These are phyloP conservation scores for Stentor coeruleus DNA, from an alignment of 73 alveolate species.

Conservation along the genomic window DNA sequence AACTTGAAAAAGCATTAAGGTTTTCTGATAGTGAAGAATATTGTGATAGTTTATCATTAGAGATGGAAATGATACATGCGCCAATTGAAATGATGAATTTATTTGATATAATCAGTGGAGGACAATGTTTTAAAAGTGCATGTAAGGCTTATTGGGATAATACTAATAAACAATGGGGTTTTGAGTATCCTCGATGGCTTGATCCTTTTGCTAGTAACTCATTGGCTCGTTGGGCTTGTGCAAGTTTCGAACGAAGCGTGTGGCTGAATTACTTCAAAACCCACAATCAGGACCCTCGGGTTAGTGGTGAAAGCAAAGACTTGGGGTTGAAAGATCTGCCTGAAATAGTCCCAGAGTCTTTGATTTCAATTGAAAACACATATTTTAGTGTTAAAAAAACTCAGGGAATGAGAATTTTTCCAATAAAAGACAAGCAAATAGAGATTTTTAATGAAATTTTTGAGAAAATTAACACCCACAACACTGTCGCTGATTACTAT, in stretches of 20 bases:
- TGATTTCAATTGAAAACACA: too few relatives aligned
- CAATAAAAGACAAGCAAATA: too few relatives aligned
- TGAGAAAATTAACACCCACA: too few relatives aligned
- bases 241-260: not conserved
- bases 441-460: too few relatives aligned
- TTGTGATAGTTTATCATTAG: conserved; percentile 9
- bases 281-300: conserved; percentile 17
- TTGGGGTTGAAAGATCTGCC: too few relatives aligned
- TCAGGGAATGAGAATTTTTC: too few relatives aligned
- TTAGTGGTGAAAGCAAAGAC: not conserved
- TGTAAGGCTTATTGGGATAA: conserved; percentile 24
- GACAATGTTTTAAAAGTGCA: conserved; percentile 6
- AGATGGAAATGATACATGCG: not conserved
- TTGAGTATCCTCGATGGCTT: conserved; percentile 23
- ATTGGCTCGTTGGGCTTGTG: conserved; percentile 25
- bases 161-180: not conserved
- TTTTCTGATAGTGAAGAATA: conserved; percentile 19
- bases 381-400: too few relatives aligned
- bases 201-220: too few relatives aligned
- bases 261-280: not conserved
- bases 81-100: not conserved
- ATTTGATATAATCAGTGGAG: not conserved
- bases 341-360: too few relatives aligned
- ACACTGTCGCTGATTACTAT: too few relatives aligned
- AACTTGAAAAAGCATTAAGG: not conserved